phyloP scores from a whole-genome alignment of 169 alveolate species.

The Plasmodium sp. region DNA sequence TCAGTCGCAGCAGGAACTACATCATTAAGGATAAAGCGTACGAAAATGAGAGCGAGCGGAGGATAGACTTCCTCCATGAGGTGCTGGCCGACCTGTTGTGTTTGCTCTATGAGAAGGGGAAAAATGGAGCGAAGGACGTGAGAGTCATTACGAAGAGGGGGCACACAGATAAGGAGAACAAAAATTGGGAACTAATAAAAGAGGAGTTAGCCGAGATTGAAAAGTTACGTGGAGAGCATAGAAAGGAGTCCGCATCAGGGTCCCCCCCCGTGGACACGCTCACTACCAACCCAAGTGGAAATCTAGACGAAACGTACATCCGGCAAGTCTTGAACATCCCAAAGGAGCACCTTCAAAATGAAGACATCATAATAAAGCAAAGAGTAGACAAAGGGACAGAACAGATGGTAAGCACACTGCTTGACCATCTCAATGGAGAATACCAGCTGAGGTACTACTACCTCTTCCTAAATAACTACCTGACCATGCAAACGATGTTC shows the following conservation, averaged over 20 bases:
- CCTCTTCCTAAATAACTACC: conserved; percentile 31
- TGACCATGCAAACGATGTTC: conserved; percentile 55
- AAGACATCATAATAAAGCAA: conserved; percentile 24
- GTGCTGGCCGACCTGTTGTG: conserved; percentile 30
- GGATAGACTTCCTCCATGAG: conserved; percentile 54
- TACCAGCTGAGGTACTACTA: conserved; percentile 50
- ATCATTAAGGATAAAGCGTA: conserved; percentile 30
- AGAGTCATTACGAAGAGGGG: not conserved
- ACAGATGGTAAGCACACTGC: not conserved
- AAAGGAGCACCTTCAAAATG: conserved; percentile 3
- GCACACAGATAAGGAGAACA: not conserved
- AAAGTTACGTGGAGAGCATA: not conserved
- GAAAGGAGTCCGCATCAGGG: not conserved
- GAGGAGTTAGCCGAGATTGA: conserved; percentile 2
- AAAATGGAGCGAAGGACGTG: not conserved
- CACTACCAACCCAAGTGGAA: not conserved
- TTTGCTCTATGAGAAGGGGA: not conserved
- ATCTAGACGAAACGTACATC: conserved; percentile 6
- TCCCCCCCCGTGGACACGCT: not conserved
- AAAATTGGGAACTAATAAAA: not conserved
- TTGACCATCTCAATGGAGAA: conserved; percentile 42
- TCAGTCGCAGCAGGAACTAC: conserved; percentile 11
- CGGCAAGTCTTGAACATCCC: not conserved
- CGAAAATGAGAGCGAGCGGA: conserved; percentile 21
- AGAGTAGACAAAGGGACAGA: conserved; percentile 15